phyloP scores from a whole-genome alignment of 1,284 basidiomycete species.

The Malassezia dermatis region DNA sequence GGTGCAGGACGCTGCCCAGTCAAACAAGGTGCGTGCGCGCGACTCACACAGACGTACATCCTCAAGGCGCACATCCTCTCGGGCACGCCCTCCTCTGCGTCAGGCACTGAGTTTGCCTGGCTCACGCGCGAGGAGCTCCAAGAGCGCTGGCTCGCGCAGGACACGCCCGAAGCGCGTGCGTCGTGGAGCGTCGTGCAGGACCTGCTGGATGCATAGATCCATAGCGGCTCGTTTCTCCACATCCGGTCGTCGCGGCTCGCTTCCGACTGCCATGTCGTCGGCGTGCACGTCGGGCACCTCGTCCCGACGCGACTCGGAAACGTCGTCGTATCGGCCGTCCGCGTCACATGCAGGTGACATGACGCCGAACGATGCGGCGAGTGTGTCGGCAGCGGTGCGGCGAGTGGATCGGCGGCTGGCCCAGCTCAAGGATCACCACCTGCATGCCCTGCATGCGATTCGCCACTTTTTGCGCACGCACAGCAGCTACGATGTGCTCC shows the following conservation, averaged over 20 bases:
- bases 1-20: not conserved
- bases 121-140: conserved; percentile 76
- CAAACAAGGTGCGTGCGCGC: conserved; percentile 10
- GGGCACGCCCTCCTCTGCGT: conserved; percentile 23
- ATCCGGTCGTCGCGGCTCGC: not conserved
- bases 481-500: conserved; percentile 87
- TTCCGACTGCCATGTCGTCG: not conserved
- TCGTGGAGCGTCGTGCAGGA: conserved; percentile 71
- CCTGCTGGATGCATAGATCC: conserved; percentile 53
- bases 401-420: conserved; percentile 10
- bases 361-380: not conserved
- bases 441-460: conserved; percentile 61
- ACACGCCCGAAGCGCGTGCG: conserved; percentile 53
- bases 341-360: not conserved
- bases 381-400: not conserved
- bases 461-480: conserved; percentile 71
- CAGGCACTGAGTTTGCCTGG: conserved; percentile 70
- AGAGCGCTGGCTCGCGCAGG: conserved; percentile 42
- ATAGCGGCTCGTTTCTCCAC: not conserved
- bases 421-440: conserved; percentile 27
- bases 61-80: conserved; percentile 35
- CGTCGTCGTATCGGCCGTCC: not conserved
- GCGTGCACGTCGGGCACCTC: not conserved
- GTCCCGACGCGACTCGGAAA: not conserved
- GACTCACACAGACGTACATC: conserved; percentile 30